Conservation (phyloP, 345 rosid species). For the Citrus sp. region DNA sequence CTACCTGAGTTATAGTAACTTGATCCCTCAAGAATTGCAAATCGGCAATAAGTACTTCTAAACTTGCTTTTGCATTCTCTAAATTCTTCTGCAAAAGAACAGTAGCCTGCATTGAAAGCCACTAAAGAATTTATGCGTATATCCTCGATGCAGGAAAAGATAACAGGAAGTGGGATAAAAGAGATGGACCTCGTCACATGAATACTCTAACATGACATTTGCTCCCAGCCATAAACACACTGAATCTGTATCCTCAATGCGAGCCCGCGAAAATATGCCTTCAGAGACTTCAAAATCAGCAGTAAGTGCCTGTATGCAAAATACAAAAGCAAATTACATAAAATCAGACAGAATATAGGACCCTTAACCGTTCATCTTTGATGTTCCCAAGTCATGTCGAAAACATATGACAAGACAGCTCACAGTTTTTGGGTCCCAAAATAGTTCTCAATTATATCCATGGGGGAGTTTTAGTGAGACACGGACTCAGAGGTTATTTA, state of each 20-base stretch:
- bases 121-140: constrained; percentile 20
- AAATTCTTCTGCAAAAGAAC: constrained; percentile 75
- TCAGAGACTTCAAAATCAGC: constrained; percentile 95
- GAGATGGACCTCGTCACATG: constrained; percentile 70
- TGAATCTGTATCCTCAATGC: constrained; percentile 62
- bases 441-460: not conserved
- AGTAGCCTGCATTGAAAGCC: constrained; percentile 51
- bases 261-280: constrained; percentile 85
- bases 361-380: not conserved
- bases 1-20: constrained; percentile 93
- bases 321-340: not conserved
- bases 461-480: not conserved
- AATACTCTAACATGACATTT: constrained; percentile 96
- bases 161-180: constrained; percentile 6
- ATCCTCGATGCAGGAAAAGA: constrained; percentile 16
- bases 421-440: not conserved
- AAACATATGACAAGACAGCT: not conserved
- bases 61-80: constrained; percentile 93
- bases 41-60: constrained; percentile 86
- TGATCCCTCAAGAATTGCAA: constrained; percentile 92
- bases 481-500: not conserved
- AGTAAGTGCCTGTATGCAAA: constrained; percentile 49
- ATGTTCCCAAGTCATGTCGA: not conserved
- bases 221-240: constrained; percentile 96
- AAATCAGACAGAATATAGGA: not conserved